phyloP scores from a whole-genome alignment of 768 basidiomycete species.

The Leccinellum albellum region DNA sequence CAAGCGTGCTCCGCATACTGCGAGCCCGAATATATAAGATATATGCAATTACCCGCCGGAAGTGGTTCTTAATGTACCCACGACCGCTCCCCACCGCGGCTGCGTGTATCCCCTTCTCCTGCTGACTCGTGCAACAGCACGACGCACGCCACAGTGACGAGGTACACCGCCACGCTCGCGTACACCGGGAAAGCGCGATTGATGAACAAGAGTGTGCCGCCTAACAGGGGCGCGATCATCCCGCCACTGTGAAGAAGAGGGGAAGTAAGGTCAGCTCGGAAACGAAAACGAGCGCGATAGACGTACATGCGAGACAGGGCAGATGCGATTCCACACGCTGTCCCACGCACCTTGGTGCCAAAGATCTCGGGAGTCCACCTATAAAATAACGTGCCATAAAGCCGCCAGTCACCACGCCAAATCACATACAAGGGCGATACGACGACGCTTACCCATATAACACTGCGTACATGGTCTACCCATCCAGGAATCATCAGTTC shows the following conservation, averaged over 20 bases:
- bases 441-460: conserved; percentile 51
- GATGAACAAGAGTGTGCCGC: conserved; percentile 67
- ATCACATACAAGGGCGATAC: neutral
- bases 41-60: neutral
- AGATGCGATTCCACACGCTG: conserved; percentile 84
- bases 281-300: neutral
- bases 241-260: conserved; percentile 55
- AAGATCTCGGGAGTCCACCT: conserved; percentile 88
- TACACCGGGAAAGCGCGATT: conserved; percentile 73
- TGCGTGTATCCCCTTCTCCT: conserved; percentile 7
- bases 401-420: neutral
- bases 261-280: neutral
- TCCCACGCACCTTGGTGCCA: conserved; percentile 79
- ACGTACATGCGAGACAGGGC: conserved; percentile 79
- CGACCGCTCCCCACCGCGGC: conserved; percentile 3
- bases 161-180: conserved; percentile 63
- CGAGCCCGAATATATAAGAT: neutral
- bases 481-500: neutral
- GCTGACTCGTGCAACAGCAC: conserved; percentile 53
- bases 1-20: neutral
- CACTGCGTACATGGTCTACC: conserved; percentile 82
- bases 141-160: conserved; percentile 59
- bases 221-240: conserved; percentile 82
- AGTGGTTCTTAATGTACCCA: neutral
- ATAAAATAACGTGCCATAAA: neutral